These are phyloP conservation scores for Rutstroemia sp. DNA, from an alignment of 2,329 filamentous ascomycete species.

Conservation along the genomic window DNA sequence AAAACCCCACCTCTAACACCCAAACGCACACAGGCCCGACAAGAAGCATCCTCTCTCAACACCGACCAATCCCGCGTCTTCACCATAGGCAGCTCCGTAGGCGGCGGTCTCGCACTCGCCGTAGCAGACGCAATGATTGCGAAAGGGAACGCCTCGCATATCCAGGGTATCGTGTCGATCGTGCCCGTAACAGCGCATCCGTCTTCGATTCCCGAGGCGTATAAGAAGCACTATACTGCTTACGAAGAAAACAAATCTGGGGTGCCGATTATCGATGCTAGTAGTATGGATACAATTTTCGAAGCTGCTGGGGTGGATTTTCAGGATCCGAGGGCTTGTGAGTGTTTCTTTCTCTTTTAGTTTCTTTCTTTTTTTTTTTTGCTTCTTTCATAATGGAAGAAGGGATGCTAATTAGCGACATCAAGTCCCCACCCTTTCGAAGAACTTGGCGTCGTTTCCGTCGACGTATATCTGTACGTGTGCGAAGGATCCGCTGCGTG, in stretches of 20 bases:
- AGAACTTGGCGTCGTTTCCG: neutral
- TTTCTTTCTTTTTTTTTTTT: conserved; percentile 13
- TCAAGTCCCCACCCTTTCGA: neutral
- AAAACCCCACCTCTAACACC: too few relatives aligned
- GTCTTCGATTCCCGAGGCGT: conserved; percentile 14
- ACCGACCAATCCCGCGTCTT: conserved; percentile 14
- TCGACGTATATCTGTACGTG: neutral
- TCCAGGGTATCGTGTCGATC: conserved; percentile 21
- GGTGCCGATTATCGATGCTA: conserved; percentile 17
- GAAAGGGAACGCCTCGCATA: neutral
- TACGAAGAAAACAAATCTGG: conserved; percentile 15
- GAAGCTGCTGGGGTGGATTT: conserved; percentile 8
- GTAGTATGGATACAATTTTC: conserved; percentile 19
- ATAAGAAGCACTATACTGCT: conserved; percentile 15
- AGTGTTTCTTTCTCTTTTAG: conserved; percentile 1
- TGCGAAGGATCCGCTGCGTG: neutral
- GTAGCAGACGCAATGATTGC: neutral
- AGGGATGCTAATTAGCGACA: too few relatives aligned
- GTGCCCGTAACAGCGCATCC: conserved; percentile 21
- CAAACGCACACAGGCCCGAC: conserved; percentile 11
- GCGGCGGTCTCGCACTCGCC: conserved; percentile 17
- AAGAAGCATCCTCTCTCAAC: conserved; percentile 11
- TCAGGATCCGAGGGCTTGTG: conserved; percentile 9
- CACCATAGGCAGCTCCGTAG: conserved; percentile 21
- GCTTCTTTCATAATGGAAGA: conserved; percentile 3